phyloP scores from a whole-genome alignment of 495 filamentous ascomycete species.

The Penicillium manginii region DNA sequence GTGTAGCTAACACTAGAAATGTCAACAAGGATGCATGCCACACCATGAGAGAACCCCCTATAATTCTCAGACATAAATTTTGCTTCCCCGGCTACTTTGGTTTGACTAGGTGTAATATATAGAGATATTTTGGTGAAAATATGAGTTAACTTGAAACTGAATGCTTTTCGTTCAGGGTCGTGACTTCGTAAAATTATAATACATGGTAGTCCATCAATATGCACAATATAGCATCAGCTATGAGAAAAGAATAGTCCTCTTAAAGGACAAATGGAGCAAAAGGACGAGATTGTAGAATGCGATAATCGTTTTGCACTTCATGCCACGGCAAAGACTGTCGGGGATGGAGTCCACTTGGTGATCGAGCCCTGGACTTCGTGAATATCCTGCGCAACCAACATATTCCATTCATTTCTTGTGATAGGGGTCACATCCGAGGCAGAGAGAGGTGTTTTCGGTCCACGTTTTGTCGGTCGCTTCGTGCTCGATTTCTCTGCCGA shows the following conservation, averaged over 20 bases:
- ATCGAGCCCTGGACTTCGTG: conserved; percentile 36
- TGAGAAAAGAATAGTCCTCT: not conserved
- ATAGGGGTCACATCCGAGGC: conserved; percentile 53
- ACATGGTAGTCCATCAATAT: not conserved
- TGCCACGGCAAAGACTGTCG: conserved; percentile 38
- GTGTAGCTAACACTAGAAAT: no score
- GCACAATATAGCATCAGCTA: not conserved
- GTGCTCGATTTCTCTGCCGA: conserved; percentile 8
- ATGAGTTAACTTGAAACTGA: not conserved
- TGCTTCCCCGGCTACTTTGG: no score
- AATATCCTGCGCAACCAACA: conserved; percentile 41
- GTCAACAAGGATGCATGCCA: no score
- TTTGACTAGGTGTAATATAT: no score
- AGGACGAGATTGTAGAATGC: not conserved
- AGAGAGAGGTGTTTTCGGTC: conserved; percentile 48
- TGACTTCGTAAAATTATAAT: conserved; percentile 7
- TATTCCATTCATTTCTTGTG: conserved; percentile 53
- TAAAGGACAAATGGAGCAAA: no score
- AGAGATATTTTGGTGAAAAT: not conserved
- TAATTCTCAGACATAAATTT: no score
- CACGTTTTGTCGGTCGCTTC: conserved; percentile 30
- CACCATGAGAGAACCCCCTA: no score
- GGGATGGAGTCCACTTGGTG: conserved; percentile 51
- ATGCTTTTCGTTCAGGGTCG: conserved; percentile 4
- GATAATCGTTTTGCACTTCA: conserved; percentile 17